Evolutionary conservation across 305 asterid genomes (phyloP).

Genomic region (Fraxinus sp.): DNA sequence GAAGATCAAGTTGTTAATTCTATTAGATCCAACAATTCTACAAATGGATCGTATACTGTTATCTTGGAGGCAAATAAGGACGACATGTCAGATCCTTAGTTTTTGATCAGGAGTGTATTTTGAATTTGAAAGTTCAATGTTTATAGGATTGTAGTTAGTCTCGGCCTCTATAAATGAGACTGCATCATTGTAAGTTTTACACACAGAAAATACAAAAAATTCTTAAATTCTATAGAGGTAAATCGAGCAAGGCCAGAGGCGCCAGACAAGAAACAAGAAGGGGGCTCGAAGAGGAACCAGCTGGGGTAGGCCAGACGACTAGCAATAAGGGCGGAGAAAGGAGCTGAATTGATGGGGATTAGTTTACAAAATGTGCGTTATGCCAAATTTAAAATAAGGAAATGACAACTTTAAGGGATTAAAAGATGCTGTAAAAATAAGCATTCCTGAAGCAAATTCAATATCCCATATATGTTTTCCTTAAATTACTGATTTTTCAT

Average conservation of each 20-base stretch:
- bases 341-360: background rate
- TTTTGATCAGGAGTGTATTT: too few relatives aligned
- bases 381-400: background rate
- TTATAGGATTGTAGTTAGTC: too few relatives aligned
- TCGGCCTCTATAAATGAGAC: background rate
- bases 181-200: too few relatives aligned
- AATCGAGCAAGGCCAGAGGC: background rate
- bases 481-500: background rate
- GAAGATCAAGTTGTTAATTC: too few relatives aligned
- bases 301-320: background rate
- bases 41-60: too few relatives aligned
- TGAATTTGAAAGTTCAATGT: too few relatives aligned
- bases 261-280: background rate
- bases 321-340: background rate
- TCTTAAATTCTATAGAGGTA: too few relatives aligned
- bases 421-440: background rate
- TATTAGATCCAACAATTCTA: too few relatives aligned
- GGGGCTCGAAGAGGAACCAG: background rate
- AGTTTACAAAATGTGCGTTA: background rate
- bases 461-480: background rate
- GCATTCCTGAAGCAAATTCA: background rate
- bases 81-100: too few relatives aligned
- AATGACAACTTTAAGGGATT: background rate
- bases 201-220: too few relatives aligned
- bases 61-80: too few relatives aligned